A percentile compares a stretch with the other conserved stretches of the same genome.
phyloP scores from a whole-genome alignment of 176 grass and related monocot genomes.

The Oryza meridionalis region DNA sequence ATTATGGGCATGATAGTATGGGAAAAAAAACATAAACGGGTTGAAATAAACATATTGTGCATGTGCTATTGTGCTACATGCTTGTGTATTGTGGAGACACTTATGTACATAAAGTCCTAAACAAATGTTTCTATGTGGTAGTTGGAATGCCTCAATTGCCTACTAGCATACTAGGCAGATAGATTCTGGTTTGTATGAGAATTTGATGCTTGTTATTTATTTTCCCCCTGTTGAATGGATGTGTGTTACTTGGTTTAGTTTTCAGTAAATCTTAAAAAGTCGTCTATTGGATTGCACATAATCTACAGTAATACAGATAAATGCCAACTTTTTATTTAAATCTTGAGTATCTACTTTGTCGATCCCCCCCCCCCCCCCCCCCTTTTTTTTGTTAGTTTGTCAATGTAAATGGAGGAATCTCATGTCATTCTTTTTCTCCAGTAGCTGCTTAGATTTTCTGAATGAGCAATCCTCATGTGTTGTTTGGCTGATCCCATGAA shows the following conservation, averaged over 20 bases:
- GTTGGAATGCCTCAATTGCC: slow-evolving; percentile 16
- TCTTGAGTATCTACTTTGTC: neutral
- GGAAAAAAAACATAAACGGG: neutral
- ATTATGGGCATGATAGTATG: neutral
- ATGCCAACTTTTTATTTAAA: neutral
- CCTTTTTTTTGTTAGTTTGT: no score
- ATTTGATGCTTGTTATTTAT: neutral
- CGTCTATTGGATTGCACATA: neutral
- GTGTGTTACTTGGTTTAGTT: neutral
- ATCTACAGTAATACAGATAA: neutral
- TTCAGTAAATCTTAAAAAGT: neutral
- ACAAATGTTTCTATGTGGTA: slow-evolving; percentile 3
- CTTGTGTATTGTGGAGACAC: neutral
- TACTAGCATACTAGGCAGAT: neutral
- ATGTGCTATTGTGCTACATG: no score
- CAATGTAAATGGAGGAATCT: neutral
- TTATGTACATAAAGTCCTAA: neutral
- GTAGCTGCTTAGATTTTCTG: neutral
- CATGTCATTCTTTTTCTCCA: neutral
- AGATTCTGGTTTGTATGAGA: neutral
- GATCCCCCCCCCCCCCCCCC: no score
- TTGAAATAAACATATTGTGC: neutral
- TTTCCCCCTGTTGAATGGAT: neutral
- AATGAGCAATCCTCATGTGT: neutral
- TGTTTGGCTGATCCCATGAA: neutral